These are phyloP conservation scores for Diplodia mutila DNA, from an alignment of 2,329 filamentous ascomycete genomes.

Conservation along the genomic window DNA sequence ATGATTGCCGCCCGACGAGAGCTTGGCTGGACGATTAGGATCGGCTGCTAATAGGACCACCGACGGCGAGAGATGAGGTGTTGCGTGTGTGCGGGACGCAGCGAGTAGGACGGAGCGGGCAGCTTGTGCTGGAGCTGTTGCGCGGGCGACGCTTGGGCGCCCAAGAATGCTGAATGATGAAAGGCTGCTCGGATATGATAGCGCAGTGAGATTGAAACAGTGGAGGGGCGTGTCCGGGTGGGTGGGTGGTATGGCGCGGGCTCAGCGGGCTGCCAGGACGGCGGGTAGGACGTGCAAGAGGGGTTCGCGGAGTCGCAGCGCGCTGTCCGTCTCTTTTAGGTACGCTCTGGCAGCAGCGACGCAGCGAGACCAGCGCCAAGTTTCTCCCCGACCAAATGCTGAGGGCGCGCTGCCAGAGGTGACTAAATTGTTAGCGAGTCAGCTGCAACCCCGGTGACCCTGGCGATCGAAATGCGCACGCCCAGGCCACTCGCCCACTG, in stretches of 20 bases:
- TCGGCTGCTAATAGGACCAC: constrained; percentile 17
- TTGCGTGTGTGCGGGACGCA: constrained; percentile 17
- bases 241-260: not conserved
- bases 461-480: constrained; percentile 12
- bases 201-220: constrained; percentile 20
- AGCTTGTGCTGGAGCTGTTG: constrained; percentile 7
- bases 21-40: constrained; percentile 12
- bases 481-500: not conserved
- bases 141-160: constrained; percentile 24
- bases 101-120: constrained; percentile 7
- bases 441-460: constrained; percentile 8
- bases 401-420: not conserved
- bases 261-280: not conserved
- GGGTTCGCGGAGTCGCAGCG: not conserved
- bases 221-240: constrained; percentile 3
- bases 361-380: constrained; percentile 21
- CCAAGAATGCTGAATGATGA: constrained; percentile 23
- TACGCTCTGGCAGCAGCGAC: constrained; percentile 14
- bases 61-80: constrained; percentile 15
- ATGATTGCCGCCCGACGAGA: constrained; percentile 35
- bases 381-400: constrained; percentile 7
- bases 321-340: constrained; percentile 3
- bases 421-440: constrained; percentile 19
- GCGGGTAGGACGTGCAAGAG: constrained; percentile 4
- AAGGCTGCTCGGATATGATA: constrained; percentile 24